Conservation (phyloP, 768 basidiomycete genomes). For the Scleroderma bovista region DNA sequence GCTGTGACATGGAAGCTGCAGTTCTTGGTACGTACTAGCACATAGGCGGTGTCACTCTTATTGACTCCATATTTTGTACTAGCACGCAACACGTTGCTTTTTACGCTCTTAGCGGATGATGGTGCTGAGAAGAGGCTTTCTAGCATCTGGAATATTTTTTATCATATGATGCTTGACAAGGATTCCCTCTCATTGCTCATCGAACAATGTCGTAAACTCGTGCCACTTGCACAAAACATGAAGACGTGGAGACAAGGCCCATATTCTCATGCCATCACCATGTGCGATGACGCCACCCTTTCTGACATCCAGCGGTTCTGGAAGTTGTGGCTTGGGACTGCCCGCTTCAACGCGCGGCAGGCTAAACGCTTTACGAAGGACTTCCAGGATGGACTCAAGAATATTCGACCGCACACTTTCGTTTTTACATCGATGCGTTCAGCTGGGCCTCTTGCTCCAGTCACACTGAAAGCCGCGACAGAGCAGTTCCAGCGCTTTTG, state of each 20-base stretch:
- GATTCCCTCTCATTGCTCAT: conserved; percentile 19
- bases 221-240: conserved; percentile 8
- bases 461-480: conserved; percentile 3
- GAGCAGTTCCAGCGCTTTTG: conserved; percentile 24
- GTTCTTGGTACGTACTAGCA: conserved; percentile 22
- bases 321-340: conserved; percentile 12
- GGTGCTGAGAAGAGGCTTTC: conserved; percentile 11
- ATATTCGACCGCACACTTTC: background rate
- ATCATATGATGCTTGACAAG: conserved; percentile 23
- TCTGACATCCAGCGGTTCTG: conserved; percentile 18
- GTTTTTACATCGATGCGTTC: conserved; percentile 18
- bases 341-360: conserved; percentile 7
- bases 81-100: conserved; percentile 27
- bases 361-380: conserved; percentile 10
- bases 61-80: background rate
- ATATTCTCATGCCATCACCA: conserved; percentile 19
- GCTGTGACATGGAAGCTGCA: conserved; percentile 26
- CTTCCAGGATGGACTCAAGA: conserved; percentile 19
- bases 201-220: conserved; percentile 24
- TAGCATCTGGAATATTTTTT: conserved; percentile 27
- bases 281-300: conserved; percentile 21
- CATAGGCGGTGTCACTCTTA: background rate
- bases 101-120: conserved; percentile 24
- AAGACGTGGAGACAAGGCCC: conserved; percentile 24
- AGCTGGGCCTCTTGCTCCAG: conserved; percentile 20